Evolutionary conservation across 2,329 filamentous ascomycete species (phyloP), one percentile per base, ranked within the genome.

Genomic region (Scopulariopsis brevicaulis): DNA sequence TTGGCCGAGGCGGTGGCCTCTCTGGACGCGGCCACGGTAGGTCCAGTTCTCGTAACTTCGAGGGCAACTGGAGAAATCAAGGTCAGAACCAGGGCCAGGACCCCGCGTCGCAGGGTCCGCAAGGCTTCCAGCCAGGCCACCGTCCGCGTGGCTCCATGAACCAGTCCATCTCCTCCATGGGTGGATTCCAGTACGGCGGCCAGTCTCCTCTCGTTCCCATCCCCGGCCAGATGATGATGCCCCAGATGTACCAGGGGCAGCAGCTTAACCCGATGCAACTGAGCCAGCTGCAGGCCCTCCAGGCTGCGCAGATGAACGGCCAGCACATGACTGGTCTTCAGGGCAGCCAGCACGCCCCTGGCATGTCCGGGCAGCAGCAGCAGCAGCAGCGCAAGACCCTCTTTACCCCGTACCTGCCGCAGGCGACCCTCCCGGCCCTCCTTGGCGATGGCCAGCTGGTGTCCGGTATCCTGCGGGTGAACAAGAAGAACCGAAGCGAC

Each of bases 401-500:
- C 24, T 99, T 99, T 76, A 97, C 94, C 65, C 94, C 94, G 62
- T 99, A 99, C 68, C 82, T 99, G 55, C 93, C 94, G 18, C 94
- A 99, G 71, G 93, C 93, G 7, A 95, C 88, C 59, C 80, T 99
- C 22, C 94, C 94, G 59, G 93, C 92, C 55, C 82, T 99, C 46
- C 83, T 97, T 59, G 86, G 84, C 60, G 90, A 96, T 67, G 94
- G 94, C 20, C 91, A 96, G 72, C 86, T 99, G 59, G 94, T 99
- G 58, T 93, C 93, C 61, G 94, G 94, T 76, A 91, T 96, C 65
- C 86, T 99, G 56, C 89, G 94, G 60, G 94, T 99, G 63, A 99
- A 99, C 83, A 99, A 97, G 80, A 99, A 99, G 81, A 99, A 99
- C 74, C 87, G 94, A 62, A 97, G 93, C 66, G 94, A 99, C 73